phyloP scores from a whole-genome alignment of 2,329 filamentous ascomycete genomes.

The Aspergillus fischeri region DNA sequence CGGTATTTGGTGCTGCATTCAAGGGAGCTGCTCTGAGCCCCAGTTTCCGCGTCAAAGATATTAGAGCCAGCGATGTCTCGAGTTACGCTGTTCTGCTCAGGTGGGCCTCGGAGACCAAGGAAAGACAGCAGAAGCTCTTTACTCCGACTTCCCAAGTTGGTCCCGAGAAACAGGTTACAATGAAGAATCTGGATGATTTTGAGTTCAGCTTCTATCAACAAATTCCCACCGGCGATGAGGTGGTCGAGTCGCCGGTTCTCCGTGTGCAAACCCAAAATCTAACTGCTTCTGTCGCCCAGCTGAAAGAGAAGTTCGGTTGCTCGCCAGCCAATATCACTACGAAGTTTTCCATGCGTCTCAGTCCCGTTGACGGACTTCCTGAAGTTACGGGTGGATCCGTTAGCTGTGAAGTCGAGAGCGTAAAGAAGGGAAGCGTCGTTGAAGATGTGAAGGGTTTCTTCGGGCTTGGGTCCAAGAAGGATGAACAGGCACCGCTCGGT shows the following conservation, averaged over 20 bases:
- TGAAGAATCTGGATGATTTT: slow-evolving; percentile 80
- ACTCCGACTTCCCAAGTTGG: slow-evolving; percentile 71
- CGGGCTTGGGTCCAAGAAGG: slow-evolving; percentile 88
- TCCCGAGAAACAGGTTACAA: slow-evolving; percentile 74
- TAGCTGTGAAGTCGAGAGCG: slow-evolving; percentile 77
- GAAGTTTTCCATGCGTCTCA: slow-evolving; percentile 72
- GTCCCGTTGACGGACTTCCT: slow-evolving; percentile 70
- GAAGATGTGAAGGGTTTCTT: slow-evolving; percentile 96
- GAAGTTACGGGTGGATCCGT: slow-evolving; percentile 71
- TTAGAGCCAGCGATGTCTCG: slow-evolving; percentile 72
- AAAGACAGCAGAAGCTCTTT: slow-evolving; percentile 78
- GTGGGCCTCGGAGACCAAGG: slow-evolving; percentile 68
- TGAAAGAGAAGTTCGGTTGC: slow-evolving; percentile 77
- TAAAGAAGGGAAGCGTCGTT: slow-evolving; percentile 75
- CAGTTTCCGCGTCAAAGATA: slow-evolving; percentile 97
- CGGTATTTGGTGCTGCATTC: slow-evolving; percentile 93
- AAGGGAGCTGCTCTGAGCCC: slow-evolving; percentile 88
- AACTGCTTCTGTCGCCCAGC: slow-evolving; percentile 71
- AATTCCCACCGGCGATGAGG: slow-evolving; percentile 44
- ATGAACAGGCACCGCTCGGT: slow-evolving; percentile 67
- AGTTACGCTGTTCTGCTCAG: slow-evolving; percentile 71
- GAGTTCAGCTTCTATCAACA: slow-evolving; percentile 75
- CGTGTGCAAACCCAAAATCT: slow-evolving; percentile 76
- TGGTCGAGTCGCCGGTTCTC: slow-evolving; percentile 58
- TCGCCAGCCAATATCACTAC: slow-evolving; percentile 71